Conservation (phyloP, 331 rosid genomes). For the Arachis monticola region DNA sequence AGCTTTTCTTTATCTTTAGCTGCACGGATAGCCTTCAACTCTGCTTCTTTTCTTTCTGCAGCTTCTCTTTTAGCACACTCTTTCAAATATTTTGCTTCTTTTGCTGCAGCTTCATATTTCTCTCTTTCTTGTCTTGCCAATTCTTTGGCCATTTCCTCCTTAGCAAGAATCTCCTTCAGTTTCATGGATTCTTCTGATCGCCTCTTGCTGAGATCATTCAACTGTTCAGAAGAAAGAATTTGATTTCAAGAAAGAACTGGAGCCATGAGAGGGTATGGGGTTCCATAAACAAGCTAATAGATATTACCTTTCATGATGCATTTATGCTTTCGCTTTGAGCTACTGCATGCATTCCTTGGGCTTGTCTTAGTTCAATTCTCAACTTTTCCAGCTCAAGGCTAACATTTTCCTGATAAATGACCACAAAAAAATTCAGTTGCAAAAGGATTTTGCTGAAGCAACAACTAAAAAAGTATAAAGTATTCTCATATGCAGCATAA, state of each 20-base stretch:
- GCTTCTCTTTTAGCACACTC: conserved; percentile 75
- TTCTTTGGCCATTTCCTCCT: conserved; percentile 62
- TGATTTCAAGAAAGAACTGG: conserved; percentile 15
- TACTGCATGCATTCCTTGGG: conserved; percentile 79
- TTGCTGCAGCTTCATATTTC: conserved; percentile 63
- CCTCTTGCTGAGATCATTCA: conserved; percentile 55
- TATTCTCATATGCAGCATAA: conserved; percentile 1
- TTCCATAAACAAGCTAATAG: conserved; percentile 16
- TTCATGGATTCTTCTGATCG: conserved; percentile 62
- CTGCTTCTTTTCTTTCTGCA: conserved; percentile 67
- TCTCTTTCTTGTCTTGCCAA: conserved; percentile 60
- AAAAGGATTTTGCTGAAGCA: conserved; percentile 26
- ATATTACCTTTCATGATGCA: conserved; percentile 74
- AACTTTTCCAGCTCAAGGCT: conserved; percentile 83
- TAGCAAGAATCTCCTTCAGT: conserved; percentile 59
- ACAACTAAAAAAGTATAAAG: neutral
- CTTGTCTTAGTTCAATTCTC: conserved; percentile 87
- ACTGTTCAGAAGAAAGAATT: conserved; percentile 50
- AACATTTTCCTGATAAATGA: conserved; percentile 58
- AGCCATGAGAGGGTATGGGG: neutral
- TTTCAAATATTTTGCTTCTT: conserved; percentile 61
- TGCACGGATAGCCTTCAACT: conserved; percentile 60
- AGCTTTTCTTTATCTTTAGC: conserved; percentile 71
- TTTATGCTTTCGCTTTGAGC: conserved; percentile 77
- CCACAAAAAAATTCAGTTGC: conserved; percentile 28